Evolutionary conservation across 441 rosid genomes (phyloP).

Genomic region (Syzygium malaccense): DNA sequence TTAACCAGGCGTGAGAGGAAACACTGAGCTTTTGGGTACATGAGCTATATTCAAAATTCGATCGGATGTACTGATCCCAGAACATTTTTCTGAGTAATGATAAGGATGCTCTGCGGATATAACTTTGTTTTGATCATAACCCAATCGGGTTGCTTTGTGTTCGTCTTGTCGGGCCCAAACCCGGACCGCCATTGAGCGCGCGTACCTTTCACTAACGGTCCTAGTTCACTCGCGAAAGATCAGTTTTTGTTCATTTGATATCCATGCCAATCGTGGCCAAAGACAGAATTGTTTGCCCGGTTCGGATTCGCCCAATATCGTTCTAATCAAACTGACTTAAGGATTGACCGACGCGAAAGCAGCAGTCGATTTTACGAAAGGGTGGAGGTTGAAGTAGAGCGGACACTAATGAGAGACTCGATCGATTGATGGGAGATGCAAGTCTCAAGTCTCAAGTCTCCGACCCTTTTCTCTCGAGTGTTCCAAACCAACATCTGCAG

Average conservation of each 20-base stretch:
- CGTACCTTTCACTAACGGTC: not conserved
- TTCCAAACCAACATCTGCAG: not conserved
- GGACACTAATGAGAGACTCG: not conserved
- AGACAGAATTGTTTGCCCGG: not conserved
- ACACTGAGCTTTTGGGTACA: not conserved
- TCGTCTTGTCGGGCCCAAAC: not conserved
- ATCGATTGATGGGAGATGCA: not conserved
- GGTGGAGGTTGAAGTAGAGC: not conserved
- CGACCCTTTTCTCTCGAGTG: not conserved
- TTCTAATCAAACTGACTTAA: not conserved
- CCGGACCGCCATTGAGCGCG: not conserved
- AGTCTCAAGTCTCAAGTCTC: not conserved
- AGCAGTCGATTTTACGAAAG: not conserved
- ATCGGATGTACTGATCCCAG: not conserved
- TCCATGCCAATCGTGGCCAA: not conserved
- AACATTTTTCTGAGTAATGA: not conserved
- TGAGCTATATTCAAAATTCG: accelerated
- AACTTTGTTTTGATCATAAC: not conserved
- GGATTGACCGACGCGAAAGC: not conserved
- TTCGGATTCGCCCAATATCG: not conserved
- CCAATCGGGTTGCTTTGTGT: not conserved
- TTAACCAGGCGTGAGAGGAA: not conserved
- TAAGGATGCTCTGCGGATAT: not conserved
- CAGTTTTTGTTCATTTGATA: no score
- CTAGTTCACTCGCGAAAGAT: not conserved